Conservation (phyloP, 495 filamentous ascomycete species). For the Neurospora tetraspora region DNA sequence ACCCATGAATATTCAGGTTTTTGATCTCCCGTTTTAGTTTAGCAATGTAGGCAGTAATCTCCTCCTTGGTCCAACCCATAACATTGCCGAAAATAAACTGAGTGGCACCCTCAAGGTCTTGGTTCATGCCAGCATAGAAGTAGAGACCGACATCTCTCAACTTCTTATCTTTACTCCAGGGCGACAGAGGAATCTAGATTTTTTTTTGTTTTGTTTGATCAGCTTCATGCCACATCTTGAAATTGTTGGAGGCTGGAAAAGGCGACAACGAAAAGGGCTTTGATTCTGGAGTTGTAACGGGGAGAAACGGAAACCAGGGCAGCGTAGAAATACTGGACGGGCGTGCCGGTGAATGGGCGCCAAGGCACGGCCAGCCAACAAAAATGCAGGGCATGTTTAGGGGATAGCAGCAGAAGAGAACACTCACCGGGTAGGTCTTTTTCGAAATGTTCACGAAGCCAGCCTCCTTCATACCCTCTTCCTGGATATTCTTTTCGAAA, state of each 20-base stretch:
- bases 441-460: neutral
- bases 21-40: conserved; percentile 11
- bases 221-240: neutral
- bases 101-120: conserved; percentile 1
- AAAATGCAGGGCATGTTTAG: too few species aligned
- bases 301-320: too few species aligned
- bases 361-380: too few species aligned
- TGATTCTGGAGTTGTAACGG: too few species aligned
- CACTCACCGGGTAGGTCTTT: neutral
- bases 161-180: neutral
- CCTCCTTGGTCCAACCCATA: conserved; percentile 16
- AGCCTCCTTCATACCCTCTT: conserved; percentile 24
- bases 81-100: conserved; percentile 23
- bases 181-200: neutral
- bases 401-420: neutral
- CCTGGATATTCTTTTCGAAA: conserved; percentile 20
- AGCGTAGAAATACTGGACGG: too few species aligned
- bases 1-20: conserved; percentile 8
- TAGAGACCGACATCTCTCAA: neutral
- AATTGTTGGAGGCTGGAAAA: neutral
- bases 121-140: neutral
- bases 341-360: too few species aligned
- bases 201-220: neutral
- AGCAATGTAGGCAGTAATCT: conserved; percentile 9
- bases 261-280: too few species aligned